Base-by-base conservation (phyloP, 768 basidiomycete species). In the Cystobasidium tubakii region DNA sequence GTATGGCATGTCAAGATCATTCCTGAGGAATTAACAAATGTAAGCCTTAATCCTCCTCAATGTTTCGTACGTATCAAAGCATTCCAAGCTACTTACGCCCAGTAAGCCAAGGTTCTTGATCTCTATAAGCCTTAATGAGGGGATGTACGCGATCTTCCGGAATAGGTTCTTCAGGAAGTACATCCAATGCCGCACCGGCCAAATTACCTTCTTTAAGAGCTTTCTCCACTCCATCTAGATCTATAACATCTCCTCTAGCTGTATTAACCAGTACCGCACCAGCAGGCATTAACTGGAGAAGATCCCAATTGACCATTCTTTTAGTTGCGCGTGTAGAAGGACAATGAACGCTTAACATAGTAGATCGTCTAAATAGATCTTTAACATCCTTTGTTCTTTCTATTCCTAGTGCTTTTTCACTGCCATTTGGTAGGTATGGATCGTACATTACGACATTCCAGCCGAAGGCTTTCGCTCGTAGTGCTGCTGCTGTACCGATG, bases 391-490 rank as follows among this genome's bases (percentile, higher is more conserved):
- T 39, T 15, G 66, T 67, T 50, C 77, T 73, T 46, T 66, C 71
- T 31, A 78, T 62, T 13, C 70, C 73, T 4, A 77, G 50, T 9
- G 77, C 33, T 21, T 75, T 75, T 19, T 78, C 77, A 29, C 55
- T 50, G 0, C 77, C 77, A 46, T 75, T 74, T 1, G 62, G 44
- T 17, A 76, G 46, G 57, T 76, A 78, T 6, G 78, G 77, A 43
- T 77, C 77, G 73, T 69, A 78, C 73, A 78, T 77, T 33, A 78
- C 19, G 66, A 78, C 74, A 34, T 76, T 54, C 55, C 66, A 77
- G 10, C 78, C 77, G 62, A 78, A 76, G 33, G 78, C 78, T 27
- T 77, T 77, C 0, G 78, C 78, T 25, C 78, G 73, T 21, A 78
- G 60, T 2, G 78, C 78, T 21, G 69, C 74, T 19, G 78, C 78